phyloP scores from a whole-genome alignment of 2,329 filamentous ascomycete genomes.

The Aspergillus eucalypticola region DNA sequence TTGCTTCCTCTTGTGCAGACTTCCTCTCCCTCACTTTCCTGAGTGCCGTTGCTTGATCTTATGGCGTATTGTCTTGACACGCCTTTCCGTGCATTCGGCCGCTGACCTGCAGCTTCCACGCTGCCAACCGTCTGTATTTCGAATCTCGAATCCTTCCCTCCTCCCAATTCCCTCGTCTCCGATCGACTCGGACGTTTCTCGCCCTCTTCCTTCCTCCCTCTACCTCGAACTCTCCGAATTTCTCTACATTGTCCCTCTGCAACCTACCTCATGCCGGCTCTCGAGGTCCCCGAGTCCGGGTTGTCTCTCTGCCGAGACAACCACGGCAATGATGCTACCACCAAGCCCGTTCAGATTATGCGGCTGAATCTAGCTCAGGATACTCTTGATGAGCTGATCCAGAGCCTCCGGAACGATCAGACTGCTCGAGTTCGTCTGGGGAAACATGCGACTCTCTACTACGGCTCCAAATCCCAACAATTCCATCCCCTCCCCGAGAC shows the following conservation, averaged over 20 bases:
- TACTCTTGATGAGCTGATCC: slow-evolving; percentile 49
- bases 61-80: slow-evolving; percentile 36
- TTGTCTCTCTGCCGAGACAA: slow-evolving; percentile 42
- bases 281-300: slow-evolving; percentile 42
- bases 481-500: slow-evolving; percentile 56
- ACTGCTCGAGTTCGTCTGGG: slow-evolving; percentile 49
- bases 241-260: slow-evolving; percentile 8
- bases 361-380: slow-evolving; percentile 48
- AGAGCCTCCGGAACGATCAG: slow-evolving; percentile 44
- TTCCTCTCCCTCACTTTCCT: slow-evolving; percentile 13
- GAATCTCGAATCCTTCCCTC: slow-evolving; percentile 18
- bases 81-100: slow-evolving; percentile 36
- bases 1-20: slow-evolving; percentile 23
- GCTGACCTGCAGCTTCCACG: slow-evolving; percentile 42
- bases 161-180: slow-evolving; percentile 17
- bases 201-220: background rate
- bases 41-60: slow-evolving; percentile 25
- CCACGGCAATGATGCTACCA: slow-evolving; percentile 29
- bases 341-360: slow-evolving; percentile 47
- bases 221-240: slow-evolving; percentile 7
- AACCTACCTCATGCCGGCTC: slow-evolving; percentile 33
- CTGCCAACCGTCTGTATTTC: slow-evolving; percentile 36
- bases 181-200: slow-evolving; percentile 3
- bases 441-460: slow-evolving; percentile 57
- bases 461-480: slow-evolving; percentile 57